Evolutionary conservation across 495 filamentous ascomycete species (phyloP), one percentile per base, ranked within the genome.

Genomic region (Penicillium macrosclerotiorum): DNA sequence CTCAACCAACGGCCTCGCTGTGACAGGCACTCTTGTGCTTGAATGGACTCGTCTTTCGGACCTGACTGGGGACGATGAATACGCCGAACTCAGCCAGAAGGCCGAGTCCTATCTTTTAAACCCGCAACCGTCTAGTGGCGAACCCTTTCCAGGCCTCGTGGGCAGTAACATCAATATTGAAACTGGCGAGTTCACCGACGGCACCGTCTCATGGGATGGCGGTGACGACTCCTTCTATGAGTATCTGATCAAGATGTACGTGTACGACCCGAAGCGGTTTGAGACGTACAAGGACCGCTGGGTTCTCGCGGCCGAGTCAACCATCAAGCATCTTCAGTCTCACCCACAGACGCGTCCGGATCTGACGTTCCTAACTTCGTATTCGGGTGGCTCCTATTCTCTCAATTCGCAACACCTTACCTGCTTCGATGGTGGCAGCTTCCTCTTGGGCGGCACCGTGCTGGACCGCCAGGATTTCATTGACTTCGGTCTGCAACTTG

Each of bases 171-270:
- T 95, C 38, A 64, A 82, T 47, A 72, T 89, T 46, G 53, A 51
- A 0, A 80, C 73, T 4, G 90, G 89, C n/a, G 14, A 71, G 5
- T 93, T 94, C 52, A 44, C 72, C 2, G 80, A 93, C 48, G 73
- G 76, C 13, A 47, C 45, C 8, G 89, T 91, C 32, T 83, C 86
- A 17, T 96, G 90, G 90, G 78, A 81, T 48, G 89, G 86, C 36
- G 85, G 88, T 8, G 79, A 77, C 33, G 90, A 96, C 65, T 86
- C 81, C 18, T 93, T 83, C 69, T 95, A 95, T 64, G 90, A 96
- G 69, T 96, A 96, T 52, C 77, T 95, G 18, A 85, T 96, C 62
- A 96, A 96, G 74, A 92, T 93, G 88, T 94, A 84, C 54, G 66
- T 94, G 49, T 95, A 95, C 59, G 84, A 90, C 59, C 75, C 84